A percentile compares a stretch with the other conserved stretches of the same genome.
These are phyloP conservation scores for Chimonanthus salicifolius DNA, from an alignment of 164 flowering plant species.

Conservation along the genomic window DNA sequence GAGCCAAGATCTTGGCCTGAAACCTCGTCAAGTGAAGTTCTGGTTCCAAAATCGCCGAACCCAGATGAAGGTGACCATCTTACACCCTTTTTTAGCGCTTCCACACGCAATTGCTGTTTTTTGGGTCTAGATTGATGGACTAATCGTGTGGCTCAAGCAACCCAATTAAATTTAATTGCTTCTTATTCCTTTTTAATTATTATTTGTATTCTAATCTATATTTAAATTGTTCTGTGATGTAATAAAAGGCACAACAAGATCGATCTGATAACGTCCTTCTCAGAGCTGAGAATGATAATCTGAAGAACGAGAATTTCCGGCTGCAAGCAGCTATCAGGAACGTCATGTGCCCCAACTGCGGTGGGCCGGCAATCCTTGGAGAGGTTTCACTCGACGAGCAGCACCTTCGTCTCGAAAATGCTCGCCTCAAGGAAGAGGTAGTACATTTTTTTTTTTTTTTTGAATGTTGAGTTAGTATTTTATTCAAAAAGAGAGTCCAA, in stretches of 20 bases:
- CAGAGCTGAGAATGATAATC: slow-evolving; percentile 63
- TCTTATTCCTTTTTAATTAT: not conserved
- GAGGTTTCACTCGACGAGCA: slow-evolving; percentile 75
- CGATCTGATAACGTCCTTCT: slow-evolving; percentile 66
- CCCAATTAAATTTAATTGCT: no score
- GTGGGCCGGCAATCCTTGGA: slow-evolving; percentile 64
- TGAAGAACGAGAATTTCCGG: slow-evolving; percentile 72
- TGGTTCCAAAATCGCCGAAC: slow-evolving; percentile 98
- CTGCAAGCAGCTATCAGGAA: slow-evolving; percentile 62
- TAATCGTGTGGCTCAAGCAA: no score
- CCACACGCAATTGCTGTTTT: no score
- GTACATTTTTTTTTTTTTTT: not conserved
- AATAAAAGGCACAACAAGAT: slow-evolving; percentile 74
- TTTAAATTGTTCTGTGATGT: not conserved
- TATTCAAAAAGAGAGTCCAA: no score
- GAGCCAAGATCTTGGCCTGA: slow-evolving; percentile 83
- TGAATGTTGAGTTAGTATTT: no score
- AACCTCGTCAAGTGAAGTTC: slow-evolving; percentile 93
- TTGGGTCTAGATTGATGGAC: no score
- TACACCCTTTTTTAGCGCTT: not conserved
- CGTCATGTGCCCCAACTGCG: slow-evolving; percentile 71
- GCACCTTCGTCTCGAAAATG: slow-evolving; percentile 81
- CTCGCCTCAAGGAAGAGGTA: slow-evolving; percentile 92
- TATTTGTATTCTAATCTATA: not conserved
- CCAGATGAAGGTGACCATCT: slow-evolving; percentile 73